Conservation (phyloP, 305 asterid genomes). For the Fraxinus xanthoxyloides region DNA sequence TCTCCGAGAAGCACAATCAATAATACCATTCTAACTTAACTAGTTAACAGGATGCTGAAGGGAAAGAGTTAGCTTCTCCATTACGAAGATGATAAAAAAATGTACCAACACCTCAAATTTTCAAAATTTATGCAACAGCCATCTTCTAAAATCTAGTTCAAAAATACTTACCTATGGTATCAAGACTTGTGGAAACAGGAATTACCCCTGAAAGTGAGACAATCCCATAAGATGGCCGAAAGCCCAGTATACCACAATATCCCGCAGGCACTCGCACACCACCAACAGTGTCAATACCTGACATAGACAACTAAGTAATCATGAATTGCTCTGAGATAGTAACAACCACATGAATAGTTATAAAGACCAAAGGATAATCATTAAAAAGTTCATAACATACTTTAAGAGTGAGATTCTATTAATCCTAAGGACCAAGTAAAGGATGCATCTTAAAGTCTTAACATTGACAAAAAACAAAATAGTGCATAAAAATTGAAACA, state of each 20-base stretch:
- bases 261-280: constrained; percentile 97
- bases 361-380: not conserved
- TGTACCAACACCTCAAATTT: not conserved
- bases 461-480: not conserved
- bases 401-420: not conserved
- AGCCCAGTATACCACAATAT: constrained; percentile 89
- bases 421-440: not conserved
- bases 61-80: constrained; percentile 5
- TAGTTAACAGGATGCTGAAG: not conserved
- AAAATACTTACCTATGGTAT: constrained; percentile 69
- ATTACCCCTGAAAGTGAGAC: constrained; percentile 68
- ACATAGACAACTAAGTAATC: constrained; percentile 20
- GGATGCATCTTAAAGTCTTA: not conserved
- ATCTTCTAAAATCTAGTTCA: not conserved
- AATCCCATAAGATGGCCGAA: constrained; percentile 83
- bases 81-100: constrained; percentile 6
- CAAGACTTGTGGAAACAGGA: constrained; percentile 88
- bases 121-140: not conserved
- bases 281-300: constrained; percentile 95
- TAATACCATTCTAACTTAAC: constrained; percentile 4
- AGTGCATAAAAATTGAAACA: not conserved
- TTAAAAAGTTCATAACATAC: not conserved
- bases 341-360: constrained; percentile 1
- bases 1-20: not conserved
- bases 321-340: not conserved